Evolutionary conservation across 2,329 filamentous ascomycete genomes (phyloP), one percentile per base, ranked within the genome.

Genomic region (Fusarium oligoseptatum): DNA sequence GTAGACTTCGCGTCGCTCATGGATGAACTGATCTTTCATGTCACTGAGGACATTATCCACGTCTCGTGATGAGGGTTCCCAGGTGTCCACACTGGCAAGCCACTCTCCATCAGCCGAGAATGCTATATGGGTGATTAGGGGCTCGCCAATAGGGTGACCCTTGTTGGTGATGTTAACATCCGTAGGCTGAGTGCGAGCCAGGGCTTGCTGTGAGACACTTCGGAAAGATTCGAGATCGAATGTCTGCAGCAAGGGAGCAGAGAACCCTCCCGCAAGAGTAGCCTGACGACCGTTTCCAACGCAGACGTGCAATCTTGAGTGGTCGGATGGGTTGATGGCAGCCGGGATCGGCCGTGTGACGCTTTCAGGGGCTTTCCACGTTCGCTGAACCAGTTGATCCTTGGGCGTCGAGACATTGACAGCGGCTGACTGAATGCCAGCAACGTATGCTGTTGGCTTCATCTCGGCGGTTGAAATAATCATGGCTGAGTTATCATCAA

Each of bases 401-500:
- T 89, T 88, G 12, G 88, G 87, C 6, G 84, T 84, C 17, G 84
- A 83, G 22, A 85, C 84, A 41, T 87, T 85, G n/a, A 88, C 82
- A 6, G 89, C 86, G 17, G 88, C 85, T 4, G 89, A 87, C 81
- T 98, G 95, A 48, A 98, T 90, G 2, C 96, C 95, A 22, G 94
- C 92, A 68, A 98, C 90, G 78, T 95, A 97, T 20, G 94, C 91
- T 17, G 92, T 95, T 6, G 97, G 94, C 80, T 93, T 92, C 81
- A 98, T 88, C 82, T 98, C 95, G 14, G 94, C 91, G 4, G 97
- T 98, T 3, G 96, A 98, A 17, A 99, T 83, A 8, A 98, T 88
- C 89, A 98, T 96, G 64, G 93, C 88, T 2, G 95, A 98, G 83
- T 99, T 99, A 82, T 98, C 96, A 32, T 95, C 94, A 60, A 98